Evolutionary conservation across 768 basidiomycete species (phyloP).

Genomic region (Tephrocybe sp.): DNA sequence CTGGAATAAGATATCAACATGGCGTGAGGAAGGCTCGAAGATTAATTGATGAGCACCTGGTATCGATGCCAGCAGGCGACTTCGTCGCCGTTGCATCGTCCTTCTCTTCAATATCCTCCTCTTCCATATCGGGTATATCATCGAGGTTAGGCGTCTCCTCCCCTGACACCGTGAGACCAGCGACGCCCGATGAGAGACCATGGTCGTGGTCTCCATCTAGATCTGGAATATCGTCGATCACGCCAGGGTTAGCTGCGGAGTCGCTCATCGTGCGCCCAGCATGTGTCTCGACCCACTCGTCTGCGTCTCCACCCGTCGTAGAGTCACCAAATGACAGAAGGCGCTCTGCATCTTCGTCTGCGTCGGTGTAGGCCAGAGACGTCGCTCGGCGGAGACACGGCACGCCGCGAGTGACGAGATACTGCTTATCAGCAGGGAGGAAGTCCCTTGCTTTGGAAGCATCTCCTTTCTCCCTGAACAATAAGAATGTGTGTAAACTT

Average conservation of each 20-base stretch:
- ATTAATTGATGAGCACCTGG: conserved; percentile 39
- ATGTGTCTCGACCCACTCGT: conserved; percentile 99
- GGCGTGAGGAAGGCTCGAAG: background rate
- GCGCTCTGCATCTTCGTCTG: conserved; percentile 94
- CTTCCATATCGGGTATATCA: conserved; percentile 99
- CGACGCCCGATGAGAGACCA: conserved; percentile 42
- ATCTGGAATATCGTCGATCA: conserved; percentile 87
- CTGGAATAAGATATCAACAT: conserved; percentile 28
- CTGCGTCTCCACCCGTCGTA: conserved; percentile 52
- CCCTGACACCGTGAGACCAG: conserved; percentile 43
- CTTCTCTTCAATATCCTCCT: conserved; percentile 84
- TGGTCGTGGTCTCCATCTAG: conserved; percentile 52
- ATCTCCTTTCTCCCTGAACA: conserved; percentile 90
- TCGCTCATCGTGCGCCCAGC: conserved; percentile 66
- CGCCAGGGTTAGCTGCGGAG: conserved; percentile 54
- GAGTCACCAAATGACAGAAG: conserved; percentile 79
- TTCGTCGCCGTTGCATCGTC: conserved; percentile 83
- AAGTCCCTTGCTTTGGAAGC: conserved; percentile 83
- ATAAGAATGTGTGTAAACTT: conserved; percentile 1
- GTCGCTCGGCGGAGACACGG: conserved; percentile 94
- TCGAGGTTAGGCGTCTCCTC: conserved; percentile 87
- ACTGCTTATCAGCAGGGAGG: conserved; percentile 95
- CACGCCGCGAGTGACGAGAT: conserved; percentile 93
- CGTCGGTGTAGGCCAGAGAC: conserved; percentile 90
- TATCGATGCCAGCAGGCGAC: conserved; percentile 36